phyloP scores from a whole-genome alignment of 805 yeast genomes.

The Saccharomycopsis sp. region DNA sequence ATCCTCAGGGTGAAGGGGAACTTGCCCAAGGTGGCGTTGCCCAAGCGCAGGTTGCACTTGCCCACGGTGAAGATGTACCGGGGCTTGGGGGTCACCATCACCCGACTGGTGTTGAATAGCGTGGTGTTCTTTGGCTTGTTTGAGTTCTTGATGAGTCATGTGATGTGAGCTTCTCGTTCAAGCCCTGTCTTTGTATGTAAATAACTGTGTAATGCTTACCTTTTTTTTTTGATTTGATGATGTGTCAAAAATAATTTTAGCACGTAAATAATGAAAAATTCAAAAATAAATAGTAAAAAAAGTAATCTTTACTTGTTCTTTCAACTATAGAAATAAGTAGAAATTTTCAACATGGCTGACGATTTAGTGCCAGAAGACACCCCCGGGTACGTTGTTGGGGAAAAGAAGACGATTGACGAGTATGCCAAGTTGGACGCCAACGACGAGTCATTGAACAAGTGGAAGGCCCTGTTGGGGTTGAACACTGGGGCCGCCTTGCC shows the following conservation, averaged over 20 bases:
- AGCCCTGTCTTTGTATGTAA: too few species aligned
- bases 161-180: too few species aligned
- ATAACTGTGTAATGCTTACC: background rate
- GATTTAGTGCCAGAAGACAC: constrained; percentile 55
- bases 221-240: background rate
- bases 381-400: constrained; percentile 45
- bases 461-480: constrained; percentile 86
- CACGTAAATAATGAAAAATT: background rate
- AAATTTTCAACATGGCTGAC: constrained; percentile 33
- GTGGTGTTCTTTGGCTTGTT: constrained; percentile 66
- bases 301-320: too few species aligned
- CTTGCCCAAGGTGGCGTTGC: constrained; percentile 29
- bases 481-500: constrained; percentile 52
- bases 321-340: constrained; percentile 16
- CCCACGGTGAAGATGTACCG: constrained; percentile 52
- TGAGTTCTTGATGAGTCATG: constrained; percentile 55
- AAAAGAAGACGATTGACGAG: constrained; percentile 73
- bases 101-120: constrained; percentile 64
- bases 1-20: constrained; percentile 47
- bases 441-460: constrained; percentile 81
- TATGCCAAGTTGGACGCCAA: constrained; percentile 78
- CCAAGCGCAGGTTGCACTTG: constrained; percentile 28
- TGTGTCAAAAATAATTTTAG: background rate
- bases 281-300: background rate
- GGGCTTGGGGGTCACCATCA: constrained; percentile 67